Conservation (phyloP, 179 eudicot species). For the Beta lomatogona region DNA sequence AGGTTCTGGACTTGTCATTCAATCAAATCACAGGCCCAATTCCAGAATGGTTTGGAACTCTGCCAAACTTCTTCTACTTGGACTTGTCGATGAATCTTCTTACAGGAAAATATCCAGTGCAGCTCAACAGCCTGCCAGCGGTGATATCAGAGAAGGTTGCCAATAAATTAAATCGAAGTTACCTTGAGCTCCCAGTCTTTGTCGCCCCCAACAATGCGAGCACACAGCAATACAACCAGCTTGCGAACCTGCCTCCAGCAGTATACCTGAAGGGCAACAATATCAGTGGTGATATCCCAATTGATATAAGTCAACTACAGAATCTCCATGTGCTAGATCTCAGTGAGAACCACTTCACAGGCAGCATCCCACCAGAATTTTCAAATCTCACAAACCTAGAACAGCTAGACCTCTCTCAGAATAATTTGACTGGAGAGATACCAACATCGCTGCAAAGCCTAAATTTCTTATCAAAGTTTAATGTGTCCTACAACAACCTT, state of each 20-base stretch:
- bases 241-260: constrained; percentile 75
- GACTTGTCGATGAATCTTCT: constrained; percentile 68
- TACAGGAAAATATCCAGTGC: constrained; percentile 58
- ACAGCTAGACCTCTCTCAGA: constrained; percentile 62
- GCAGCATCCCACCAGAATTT: constrained; percentile 67
- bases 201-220: constrained; percentile 73
- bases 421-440: constrained; percentile 69
- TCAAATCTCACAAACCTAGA: constrained; percentile 76
- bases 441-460: constrained; percentile 65
- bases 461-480: constrained; percentile 73
- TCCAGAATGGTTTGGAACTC: constrained; percentile 66
- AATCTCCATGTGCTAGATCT: constrained; percentile 69
- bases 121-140: constrained; percentile 48
- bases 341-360: constrained; percentile 63
- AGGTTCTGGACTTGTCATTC: constrained; percentile 78
- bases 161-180: constrained; percentile 45
- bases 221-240: constrained; percentile 75
- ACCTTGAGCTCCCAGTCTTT: constrained; percentile 80
- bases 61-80: constrained; percentile 72
- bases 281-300: constrained; percentile 63
- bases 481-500: constrained; percentile 77
- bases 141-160: constrained; percentile 47
- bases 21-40: constrained; percentile 59
- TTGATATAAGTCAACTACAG: constrained; percentile 61
- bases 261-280: constrained; percentile 60